Evolutionary conservation across 225 moss, liverwort and hornwort species (phyloP).

Genomic region (Polytrichum formosum): DNA sequence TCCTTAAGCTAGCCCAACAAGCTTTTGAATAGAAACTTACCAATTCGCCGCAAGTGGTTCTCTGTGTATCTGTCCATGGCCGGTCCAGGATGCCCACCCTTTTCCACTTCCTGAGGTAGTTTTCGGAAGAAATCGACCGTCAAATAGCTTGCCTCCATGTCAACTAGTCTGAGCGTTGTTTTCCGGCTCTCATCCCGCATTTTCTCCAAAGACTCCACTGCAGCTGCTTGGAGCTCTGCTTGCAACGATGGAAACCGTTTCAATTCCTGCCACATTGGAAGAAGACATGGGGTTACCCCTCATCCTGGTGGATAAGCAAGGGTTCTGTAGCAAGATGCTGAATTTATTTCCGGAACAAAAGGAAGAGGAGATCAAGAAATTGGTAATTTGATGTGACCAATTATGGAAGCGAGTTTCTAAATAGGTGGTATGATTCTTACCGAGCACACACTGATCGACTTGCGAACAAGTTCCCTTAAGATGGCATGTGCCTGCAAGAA

Average conservation of each 20-base stretch:
- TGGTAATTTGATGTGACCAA: not conserved
- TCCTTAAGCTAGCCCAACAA: not conserved
- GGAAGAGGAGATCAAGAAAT: not conserved
- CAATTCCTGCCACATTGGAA: conserved; percentile 28
- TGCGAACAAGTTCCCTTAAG: conserved; percentile 20
- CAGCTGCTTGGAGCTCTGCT: conserved; percentile 48
- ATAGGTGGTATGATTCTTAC: not conserved
- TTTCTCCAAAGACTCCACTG: conserved; percentile 27
- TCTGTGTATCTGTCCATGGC: conserved; percentile 22
- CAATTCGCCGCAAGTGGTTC: conserved; percentile 21
- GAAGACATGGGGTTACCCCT: too few relatives aligned
- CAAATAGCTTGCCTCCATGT: conserved; percentile 29
- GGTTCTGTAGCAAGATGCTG: too few relatives aligned
- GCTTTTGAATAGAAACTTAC: not conserved
- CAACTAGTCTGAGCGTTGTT: conserved; percentile 19
- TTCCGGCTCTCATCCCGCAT: conserved; percentile 25
- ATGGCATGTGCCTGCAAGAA: conserved; percentile 19
- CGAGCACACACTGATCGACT: conserved; percentile 3
- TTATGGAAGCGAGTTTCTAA: conserved; percentile 8
- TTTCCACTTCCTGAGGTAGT: conserved; percentile 27
- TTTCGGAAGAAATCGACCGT: conserved; percentile 29
- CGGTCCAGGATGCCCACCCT: conserved; percentile 16
- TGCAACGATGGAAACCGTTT: conserved; percentile 57
- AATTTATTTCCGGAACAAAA: not conserved
- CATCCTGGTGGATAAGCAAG: too few relatives aligned